Percentiles rank a stretch among this genome's conserved stretches.
phyloP scores from a whole-genome alignment of 2,329 filamentous ascomycete genomes.

The Moelleriella libera region DNA sequence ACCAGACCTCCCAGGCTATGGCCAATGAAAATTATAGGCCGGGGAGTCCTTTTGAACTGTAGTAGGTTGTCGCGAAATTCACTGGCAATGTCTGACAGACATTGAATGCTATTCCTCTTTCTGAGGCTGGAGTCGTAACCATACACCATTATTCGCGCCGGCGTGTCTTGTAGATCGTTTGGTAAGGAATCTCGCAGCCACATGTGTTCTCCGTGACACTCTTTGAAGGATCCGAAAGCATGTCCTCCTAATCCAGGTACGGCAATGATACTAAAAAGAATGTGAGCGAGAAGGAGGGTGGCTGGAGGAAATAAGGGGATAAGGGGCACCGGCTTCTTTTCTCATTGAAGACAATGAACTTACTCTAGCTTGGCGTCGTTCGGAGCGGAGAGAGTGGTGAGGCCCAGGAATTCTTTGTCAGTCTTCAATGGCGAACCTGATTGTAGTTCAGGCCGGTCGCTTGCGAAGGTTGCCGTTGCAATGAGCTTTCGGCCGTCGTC shows the following conservation, averaged over 20 bases:
- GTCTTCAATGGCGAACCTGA: too few relatives aligned
- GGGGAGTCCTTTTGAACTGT: background rate
- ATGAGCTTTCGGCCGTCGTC: too few relatives aligned
- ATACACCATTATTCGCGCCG: background rate
- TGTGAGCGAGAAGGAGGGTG: too few relatives aligned
- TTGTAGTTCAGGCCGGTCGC: too few relatives aligned
- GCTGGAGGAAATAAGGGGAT: too few relatives aligned
- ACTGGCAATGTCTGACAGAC: background rate
- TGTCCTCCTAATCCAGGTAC: background rate
- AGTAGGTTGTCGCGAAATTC: background rate
- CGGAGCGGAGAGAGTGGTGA: too few relatives aligned
- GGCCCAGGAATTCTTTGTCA: too few relatives aligned
- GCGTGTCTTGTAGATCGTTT: background rate
- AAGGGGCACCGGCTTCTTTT: too few relatives aligned
- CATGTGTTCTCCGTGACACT: background rate
- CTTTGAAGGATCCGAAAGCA: background rate
- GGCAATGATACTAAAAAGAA: background rate
- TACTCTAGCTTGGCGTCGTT: too few relatives aligned
- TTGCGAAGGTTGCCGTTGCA: too few relatives aligned
- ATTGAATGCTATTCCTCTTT: background rate
- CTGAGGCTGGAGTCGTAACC: background rate
- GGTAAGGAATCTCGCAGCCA: background rate
- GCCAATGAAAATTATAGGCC: background rate
- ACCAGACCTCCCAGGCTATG: background rate
- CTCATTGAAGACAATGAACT: too few relatives aligned